Evolutionary conservation across 257 asterid species (phyloP), one percentile per base, ranked within the genome.

Genomic region (Ballota nigra): DNA sequence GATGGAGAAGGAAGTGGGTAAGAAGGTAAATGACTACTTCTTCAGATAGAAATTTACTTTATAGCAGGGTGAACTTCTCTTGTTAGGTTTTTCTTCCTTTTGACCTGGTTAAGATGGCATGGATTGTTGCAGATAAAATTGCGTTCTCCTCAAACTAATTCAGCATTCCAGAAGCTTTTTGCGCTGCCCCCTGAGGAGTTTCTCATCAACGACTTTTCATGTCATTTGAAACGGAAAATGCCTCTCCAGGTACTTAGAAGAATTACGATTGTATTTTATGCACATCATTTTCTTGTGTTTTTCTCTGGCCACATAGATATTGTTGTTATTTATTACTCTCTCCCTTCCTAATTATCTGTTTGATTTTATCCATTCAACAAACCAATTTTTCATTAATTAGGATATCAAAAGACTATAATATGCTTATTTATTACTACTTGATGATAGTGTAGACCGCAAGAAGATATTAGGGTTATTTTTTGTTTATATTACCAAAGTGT

Each of bases 1-100:
- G 87, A 90, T 95, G 99, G 98, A 92, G 87, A 92, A 95, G 86
- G 99, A 95, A 76, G 96, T 95, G 49, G 98, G 98, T 51, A 92
- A 95, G 83, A 95, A 95, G 98, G 99, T 95, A 78, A 79, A 59
- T 61, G 58, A 8, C 71, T 63, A 63, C 52, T 9, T 26, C 26
- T 67, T 72, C 76, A 61, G 28, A 77, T 68, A 55, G 6, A 2
- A 19, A 49, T 40, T 66, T 40, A 40, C 80, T 68, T 72, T 64
- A 29, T 33, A 24, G 3, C 5, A 3, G 59, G 19, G 16, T 55
- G 65, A 41, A 33, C 20, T 40, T 45, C 73, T 71, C 19, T 60
- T 56, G 19, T 55, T 61, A 28, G 41, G 60, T 31, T 26, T 52
- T 72, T 69, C 72, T 61, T 70, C 71, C 9, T 47, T 26, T 22